Evolutionary conservation across 1,284 basidiomycete species (phyloP), one percentile per base, ranked within the genome.

Genomic region (Polyporus tsugae): DNA sequence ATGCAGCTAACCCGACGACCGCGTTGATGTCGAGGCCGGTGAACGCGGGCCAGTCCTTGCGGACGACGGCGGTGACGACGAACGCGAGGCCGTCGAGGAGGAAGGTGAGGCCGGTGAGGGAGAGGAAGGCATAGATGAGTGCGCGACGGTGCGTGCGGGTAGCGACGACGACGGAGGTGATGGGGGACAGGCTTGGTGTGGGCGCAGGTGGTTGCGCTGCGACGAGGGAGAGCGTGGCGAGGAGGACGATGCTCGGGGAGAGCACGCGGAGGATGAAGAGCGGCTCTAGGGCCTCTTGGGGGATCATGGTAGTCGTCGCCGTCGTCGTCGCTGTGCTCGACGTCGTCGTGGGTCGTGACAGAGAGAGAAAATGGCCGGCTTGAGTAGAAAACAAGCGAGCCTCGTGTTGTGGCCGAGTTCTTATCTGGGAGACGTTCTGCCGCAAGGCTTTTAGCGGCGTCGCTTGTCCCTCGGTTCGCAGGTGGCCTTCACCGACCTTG

Each of bases 1-100:
- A 93, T 6, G 88, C 89, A 41, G 87, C 75, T 60, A 95, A 83
- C 70, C 93, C 91, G 42, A 90, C 77, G 61, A 94, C 75, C 38
- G 92, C 84, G 67, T 87, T 90, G 71, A 91, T 79, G 74, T 93
- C 92, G 64, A 94, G 84, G 22, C 89, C 90, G n/a, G 88, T 88
- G 72, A 84, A 79, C 60, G 80, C 81, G 11, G 83, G 86, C 93
- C 93, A 95, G 22, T 82, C 73, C 74, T 90, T 88, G 73, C 84
- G 81, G 70, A 94, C 75, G 57, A 94, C 84, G 33, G 90, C 87
- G 75, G 86, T 86, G 29, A 87, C 79, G 62, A 90, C 87, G 75
- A 92, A 91, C 9, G 89, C 83, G 62, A 92, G 81, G 66, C 97
- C 85, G 86, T 99, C 87, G 81, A 96, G 82, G 83, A 99, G 88